These are phyloP conservation scores for Naganishia sp. DNA, from an alignment of 1,284 basidiomycete species.

Conservation along the genomic window DNA sequence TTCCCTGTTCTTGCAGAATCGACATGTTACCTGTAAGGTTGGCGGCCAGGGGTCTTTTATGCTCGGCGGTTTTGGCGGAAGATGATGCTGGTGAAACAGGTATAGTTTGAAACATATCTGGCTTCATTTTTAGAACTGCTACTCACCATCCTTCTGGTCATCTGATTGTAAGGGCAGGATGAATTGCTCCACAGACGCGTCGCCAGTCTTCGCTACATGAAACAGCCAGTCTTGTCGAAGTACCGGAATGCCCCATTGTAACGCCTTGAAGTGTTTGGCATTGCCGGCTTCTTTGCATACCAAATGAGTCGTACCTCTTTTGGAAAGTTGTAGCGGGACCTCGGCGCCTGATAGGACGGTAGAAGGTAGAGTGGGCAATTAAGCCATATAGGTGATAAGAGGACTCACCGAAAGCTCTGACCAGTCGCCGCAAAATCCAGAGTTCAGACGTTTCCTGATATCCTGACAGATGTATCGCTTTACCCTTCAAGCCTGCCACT, in stretches of 20 bases:
- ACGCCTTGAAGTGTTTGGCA: slow-evolving; percentile 44
- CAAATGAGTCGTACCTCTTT: slow-evolving; percentile 44
- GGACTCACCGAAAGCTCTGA: slow-evolving; percentile 18
- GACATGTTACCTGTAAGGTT: slow-evolving; percentile 28
- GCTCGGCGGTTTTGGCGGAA: neutral
- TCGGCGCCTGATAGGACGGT: slow-evolving; percentile 16
- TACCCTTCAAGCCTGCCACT: slow-evolving; percentile 6
- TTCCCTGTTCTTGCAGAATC: slow-evolving; percentile 19
- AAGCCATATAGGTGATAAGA: neutral
- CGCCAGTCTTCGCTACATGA: slow-evolving; percentile 41
- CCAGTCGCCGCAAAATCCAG: slow-evolving; percentile 21
- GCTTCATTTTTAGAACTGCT: neutral
- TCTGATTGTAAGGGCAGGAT: slow-evolving; percentile 29
- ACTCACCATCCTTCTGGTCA: slow-evolving; percentile 8
- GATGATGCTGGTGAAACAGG: neutral
- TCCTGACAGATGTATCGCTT: slow-evolving; percentile 23
- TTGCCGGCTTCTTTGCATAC: slow-evolving; percentile 39
- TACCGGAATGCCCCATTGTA: slow-evolving; percentile 45
- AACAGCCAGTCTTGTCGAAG: slow-evolving; percentile 47
- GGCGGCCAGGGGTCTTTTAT: neutral
- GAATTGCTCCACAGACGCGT: slow-evolving; percentile 36
- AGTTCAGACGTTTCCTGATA: slow-evolving; percentile 24
- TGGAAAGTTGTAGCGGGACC: slow-evolving; percentile 13
- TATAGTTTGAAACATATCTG: neutral
- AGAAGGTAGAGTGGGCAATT: neutral